Evolutionary conservation across 2,329 filamentous ascomycete species (phyloP), one percentile per base, ranked within the genome.

Genomic region (Chaetomiaceae sp.): DNA sequence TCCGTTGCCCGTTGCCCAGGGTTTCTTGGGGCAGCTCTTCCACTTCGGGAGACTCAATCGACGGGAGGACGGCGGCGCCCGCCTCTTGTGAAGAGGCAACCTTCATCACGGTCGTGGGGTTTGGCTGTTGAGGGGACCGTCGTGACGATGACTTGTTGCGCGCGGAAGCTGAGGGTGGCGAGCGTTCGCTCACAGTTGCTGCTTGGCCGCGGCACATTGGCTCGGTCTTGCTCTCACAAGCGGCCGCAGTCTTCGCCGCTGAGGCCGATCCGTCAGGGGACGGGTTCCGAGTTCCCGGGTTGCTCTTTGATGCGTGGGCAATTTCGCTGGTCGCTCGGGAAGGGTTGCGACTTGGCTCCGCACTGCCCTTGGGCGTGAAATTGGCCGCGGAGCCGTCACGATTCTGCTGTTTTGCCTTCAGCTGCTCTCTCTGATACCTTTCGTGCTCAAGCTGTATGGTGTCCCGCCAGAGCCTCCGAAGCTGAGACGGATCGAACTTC

Each of bases 391-490:
- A 30, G 2, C 27, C 11, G 12, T 17, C 36, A 7, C 19, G 41
- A 49, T 64, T 65, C 15, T 57, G 57, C 49, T 62, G 65, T 48
- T 62, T 58, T 29, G 66, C 65, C 41, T 62, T 68, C 26, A 67
- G 65, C 14, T 62, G 60, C 32, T 70, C 62, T 14, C 63, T 59
- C 36, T 74, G 70, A 55, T 85, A 83, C 53, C 79, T 68, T 7
- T 68, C 60, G 47, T 87, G 78, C 15, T 91, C 69, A 1, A 66
- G 52, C 41, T 88, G 74, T 1, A 95, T 72, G 32, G 84, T 72
- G 0, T 78, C 63, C 24, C 88, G 80, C 34, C 95, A 79, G 5
- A 78, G 68, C 27, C 65, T 65, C 18, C 90, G 81, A 58, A 91
- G 76, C 8, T 73, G 61, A 1, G 75, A 72, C 3, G 74, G 68